Conservation (phyloP, 2,329 filamentous ascomycete genomes). For the Alternaria conjuncta region DNA sequence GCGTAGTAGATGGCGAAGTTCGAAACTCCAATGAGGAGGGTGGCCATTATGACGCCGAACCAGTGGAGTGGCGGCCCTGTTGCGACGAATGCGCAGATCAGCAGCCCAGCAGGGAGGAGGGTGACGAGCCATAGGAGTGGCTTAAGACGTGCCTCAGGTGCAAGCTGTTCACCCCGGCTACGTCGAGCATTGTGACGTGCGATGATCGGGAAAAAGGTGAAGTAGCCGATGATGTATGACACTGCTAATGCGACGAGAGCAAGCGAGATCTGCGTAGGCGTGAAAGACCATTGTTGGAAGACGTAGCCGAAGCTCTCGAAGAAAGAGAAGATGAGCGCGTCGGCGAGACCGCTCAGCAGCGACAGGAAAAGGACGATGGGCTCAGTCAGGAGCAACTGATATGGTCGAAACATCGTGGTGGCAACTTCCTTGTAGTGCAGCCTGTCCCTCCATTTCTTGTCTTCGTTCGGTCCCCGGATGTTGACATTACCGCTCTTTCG, state of each 20-base stretch:
- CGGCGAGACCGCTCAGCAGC: constrained; percentile 73
- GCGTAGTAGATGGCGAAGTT: constrained; percentile 76
- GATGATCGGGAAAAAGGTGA: constrained; percentile 59
- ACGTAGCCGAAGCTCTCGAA: constrained; percentile 73
- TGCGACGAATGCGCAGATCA: constrained; percentile 68
- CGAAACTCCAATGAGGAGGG: constrained; percentile 66
- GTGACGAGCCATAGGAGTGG: constrained; percentile 68
- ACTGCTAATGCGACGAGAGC: constrained; percentile 58
- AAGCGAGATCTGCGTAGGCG: constrained; percentile 62
- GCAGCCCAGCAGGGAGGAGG: constrained; percentile 68
- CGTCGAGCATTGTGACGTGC: constrained; percentile 54
- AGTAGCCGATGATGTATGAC: constrained; percentile 64
- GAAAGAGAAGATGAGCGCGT: constrained; percentile 79
- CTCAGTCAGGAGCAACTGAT: constrained; percentile 76
- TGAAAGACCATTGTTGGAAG: constrained; percentile 70
- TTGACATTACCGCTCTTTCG: background rate
- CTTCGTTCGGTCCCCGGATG: background rate
- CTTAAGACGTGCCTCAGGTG: constrained; percentile 70
- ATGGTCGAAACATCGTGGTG: constrained; percentile 67
- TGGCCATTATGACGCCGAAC: constrained; percentile 61
- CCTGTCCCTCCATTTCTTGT: background rate
- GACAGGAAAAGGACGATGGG: constrained; percentile 75
- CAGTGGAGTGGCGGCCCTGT: constrained; percentile 68
- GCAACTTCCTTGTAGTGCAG: background rate
- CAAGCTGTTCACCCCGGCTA: constrained; percentile 54